Conservation (phyloP, 1,139 yeast genomes). For the Hyphopichia buzzinii region DNA sequence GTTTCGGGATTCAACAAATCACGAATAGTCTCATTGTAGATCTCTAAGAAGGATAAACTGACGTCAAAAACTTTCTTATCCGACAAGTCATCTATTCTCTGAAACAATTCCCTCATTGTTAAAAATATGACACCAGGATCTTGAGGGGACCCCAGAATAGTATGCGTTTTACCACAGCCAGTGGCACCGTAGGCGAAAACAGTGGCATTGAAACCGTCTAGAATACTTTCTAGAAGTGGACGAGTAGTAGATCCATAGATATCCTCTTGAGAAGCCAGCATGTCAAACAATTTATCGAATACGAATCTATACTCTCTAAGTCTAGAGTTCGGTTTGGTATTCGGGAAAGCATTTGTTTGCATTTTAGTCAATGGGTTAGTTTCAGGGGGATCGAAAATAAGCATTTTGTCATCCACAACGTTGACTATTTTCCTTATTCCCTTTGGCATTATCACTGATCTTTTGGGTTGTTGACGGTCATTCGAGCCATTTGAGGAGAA, state of each 20-base stretch:
- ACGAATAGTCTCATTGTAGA: slow-evolving; percentile 84
- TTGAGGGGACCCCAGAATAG: slow-evolving; percentile 73
- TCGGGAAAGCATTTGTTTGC: slow-evolving; percentile 59
- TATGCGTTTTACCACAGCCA: slow-evolving; percentile 97
- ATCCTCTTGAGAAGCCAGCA: slow-evolving; percentile 57
- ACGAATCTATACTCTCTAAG: slow-evolving; percentile 77
- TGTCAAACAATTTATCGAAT: slow-evolving; percentile 78
- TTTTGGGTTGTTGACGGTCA: slow-evolving; percentile 12
- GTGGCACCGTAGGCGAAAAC: slow-evolving; percentile 98
- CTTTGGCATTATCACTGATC: slow-evolving; percentile 26
- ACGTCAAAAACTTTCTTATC: slow-evolving; percentile 62
- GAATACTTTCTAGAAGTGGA: slow-evolving; percentile 69
- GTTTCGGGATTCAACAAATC: slow-evolving; percentile 68
- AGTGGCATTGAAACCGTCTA: slow-evolving; percentile 87
- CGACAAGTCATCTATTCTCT: slow-evolving; percentile 50
- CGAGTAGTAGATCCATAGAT: slow-evolving; percentile 67
- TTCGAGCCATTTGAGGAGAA: slow-evolving; percentile 23
- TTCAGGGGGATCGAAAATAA: slow-evolving; percentile 86
- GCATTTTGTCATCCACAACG: slow-evolving; percentile 85
- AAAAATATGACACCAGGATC: slow-evolving; percentile 80
- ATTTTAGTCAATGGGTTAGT: slow-evolving; percentile 63
- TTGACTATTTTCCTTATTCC: slow-evolving; percentile 73
- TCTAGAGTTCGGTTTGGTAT: slow-evolving; percentile 37
- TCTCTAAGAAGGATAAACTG: slow-evolving; percentile 74
- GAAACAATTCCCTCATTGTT: slow-evolving; percentile 75